These are phyloP conservation scores for Solanum rostratum DNA, from an alignment of 257 asterid genomes.

Conservation along the genomic window DNA sequence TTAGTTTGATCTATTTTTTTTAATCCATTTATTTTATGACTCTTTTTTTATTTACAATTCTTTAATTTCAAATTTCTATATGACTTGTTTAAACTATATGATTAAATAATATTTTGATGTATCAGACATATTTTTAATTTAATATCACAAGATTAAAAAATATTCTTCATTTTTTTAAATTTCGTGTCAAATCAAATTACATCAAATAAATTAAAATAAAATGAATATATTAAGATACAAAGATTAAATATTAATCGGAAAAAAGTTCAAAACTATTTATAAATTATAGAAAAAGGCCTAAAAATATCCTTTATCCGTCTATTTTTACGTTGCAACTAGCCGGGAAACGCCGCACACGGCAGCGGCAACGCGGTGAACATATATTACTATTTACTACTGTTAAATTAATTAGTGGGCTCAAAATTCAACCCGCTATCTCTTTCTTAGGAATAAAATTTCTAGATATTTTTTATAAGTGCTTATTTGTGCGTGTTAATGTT, in stretches of 20 bases:
- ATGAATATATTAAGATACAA: neutral
- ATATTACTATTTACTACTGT: neutral
- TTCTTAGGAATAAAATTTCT: neutral
- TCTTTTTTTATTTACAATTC: too few species aligned
- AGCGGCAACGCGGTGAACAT: neutral
- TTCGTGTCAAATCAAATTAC: neutral
- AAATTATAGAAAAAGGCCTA: too few species aligned
- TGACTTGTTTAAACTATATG: too few species aligned
- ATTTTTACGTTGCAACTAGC: neutral
- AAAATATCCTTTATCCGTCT: too few species aligned
- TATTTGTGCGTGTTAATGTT: neutral
- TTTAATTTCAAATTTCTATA: too few species aligned
- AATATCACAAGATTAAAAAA: too few species aligned
- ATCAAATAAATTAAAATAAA: neutral
- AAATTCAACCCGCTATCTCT: neutral
- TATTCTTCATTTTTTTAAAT: neutral
- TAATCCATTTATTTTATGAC: too few species aligned
- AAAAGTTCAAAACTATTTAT: too few species aligned
- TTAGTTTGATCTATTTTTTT: neutral
- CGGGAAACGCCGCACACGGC: neutral
- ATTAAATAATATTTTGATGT: too few species aligned
- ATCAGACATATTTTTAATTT: too few species aligned
- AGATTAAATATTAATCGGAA: neutral
- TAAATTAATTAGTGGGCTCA: neutral
- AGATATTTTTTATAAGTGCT: neutral